phyloP scores from a whole-genome alignment of 345 rosid genomes.

The Cardiospermum halicacabum region DNA sequence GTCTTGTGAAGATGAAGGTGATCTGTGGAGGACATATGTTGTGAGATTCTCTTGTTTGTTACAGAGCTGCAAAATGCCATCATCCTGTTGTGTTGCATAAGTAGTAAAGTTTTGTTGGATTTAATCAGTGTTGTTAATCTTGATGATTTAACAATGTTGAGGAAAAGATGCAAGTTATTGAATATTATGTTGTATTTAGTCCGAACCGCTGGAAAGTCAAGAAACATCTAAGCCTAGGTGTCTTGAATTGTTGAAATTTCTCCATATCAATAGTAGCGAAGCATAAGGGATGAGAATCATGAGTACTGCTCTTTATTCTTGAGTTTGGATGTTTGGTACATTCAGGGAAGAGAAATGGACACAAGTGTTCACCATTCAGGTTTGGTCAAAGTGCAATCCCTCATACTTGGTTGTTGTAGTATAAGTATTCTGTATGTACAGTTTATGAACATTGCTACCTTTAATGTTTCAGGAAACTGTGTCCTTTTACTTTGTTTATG shows the following conservation, averaged over 20 bases:
- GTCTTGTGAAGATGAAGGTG: background rate
- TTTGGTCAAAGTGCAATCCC: background rate
- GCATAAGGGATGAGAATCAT: background rate
- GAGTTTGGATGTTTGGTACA: background rate
- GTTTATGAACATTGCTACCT: background rate
- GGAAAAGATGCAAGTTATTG: background rate
- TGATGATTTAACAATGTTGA: background rate
- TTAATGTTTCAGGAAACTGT: background rate
- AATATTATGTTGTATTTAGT: background rate
- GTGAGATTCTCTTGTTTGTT: background rate
- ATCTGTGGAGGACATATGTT: background rate
- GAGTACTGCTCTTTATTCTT: background rate
- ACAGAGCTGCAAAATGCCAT: background rate
- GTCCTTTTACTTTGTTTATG: background rate
- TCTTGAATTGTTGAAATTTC: too few species aligned
- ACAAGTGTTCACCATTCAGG: background rate
- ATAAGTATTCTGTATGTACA: background rate
- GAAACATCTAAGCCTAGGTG: background rate
- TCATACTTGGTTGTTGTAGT: background rate
- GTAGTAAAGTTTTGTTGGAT: background rate
- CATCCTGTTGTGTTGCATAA: background rate
- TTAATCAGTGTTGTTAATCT: background rate
- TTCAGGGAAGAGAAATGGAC: background rate
- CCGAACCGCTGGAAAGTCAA: background rate
- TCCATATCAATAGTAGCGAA: background rate